phyloP scores from a whole-genome alignment of 164 flowering plant genomes.

The Annona squamosa region DNA sequence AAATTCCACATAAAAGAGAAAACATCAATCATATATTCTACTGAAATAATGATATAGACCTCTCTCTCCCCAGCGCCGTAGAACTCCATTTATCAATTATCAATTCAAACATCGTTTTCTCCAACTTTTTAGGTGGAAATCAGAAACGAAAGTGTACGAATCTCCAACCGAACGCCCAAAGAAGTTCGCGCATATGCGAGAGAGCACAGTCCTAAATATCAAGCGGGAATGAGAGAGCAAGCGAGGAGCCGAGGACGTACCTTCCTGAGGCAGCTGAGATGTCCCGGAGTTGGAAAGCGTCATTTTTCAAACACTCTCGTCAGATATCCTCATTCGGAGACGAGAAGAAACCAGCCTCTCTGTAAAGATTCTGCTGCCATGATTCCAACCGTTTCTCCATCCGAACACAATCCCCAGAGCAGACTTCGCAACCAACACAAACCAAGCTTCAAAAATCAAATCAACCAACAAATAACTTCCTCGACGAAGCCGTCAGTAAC shows the following conservation, averaged over 20 bases:
- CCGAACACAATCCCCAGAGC: neutral
- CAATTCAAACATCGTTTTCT: neutral
- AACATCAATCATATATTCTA: neutral
- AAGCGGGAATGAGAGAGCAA: neutral
- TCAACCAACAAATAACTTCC: neutral
- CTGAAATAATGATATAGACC: neutral
- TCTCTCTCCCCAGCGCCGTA: too few relatives aligned
- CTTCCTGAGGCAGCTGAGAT: conserved; percentile 53
- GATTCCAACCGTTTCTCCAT: neutral
- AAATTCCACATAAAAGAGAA: neutral
- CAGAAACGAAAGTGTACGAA: neutral
- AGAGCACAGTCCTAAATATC: neutral
- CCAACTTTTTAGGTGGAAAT: neutral
- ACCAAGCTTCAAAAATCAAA: neutral
- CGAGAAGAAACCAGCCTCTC: neutral
- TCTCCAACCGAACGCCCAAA: neutral
- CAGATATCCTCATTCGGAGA: neutral
- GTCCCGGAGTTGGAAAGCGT: conserved; percentile 34
- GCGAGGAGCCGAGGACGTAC: conserved; percentile 17
- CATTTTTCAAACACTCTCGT: conserved; percentile 12
- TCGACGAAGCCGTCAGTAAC: neutral
- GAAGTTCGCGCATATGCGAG: neutral
- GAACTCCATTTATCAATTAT: neutral
- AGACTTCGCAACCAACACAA: neutral
- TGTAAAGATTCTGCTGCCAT: neutral